phyloP scores from a whole-genome alignment of 2,329 filamentous ascomycete species.

The Verticillium alfalfae region DNA sequence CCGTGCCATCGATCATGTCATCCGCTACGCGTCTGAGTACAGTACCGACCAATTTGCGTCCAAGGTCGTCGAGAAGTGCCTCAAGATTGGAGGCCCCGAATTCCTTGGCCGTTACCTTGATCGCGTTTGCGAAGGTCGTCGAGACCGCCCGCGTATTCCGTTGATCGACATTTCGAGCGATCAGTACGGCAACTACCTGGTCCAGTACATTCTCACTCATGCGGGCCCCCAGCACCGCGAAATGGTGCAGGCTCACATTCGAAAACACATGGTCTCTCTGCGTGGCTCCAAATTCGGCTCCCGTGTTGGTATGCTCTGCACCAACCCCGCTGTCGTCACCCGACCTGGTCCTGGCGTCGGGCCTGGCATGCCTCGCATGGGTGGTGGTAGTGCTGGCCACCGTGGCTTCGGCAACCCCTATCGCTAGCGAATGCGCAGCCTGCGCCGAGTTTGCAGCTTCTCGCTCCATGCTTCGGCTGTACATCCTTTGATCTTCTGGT shows the following conservation, averaged over 20 bases:
- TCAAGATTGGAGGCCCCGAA: slow-evolving; percentile 89
- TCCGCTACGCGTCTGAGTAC: slow-evolving; percentile 89
- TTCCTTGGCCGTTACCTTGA: slow-evolving; percentile 91
- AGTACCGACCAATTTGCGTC: slow-evolving; percentile 99
- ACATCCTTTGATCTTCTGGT: neutral
- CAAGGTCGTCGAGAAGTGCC: slow-evolving; percentile 97
- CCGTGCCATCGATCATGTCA: slow-evolving; percentile 90
- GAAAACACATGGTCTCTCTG: slow-evolving; percentile 99
- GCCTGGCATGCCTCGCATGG: slow-evolving; percentile 55
- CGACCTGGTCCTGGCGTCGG: slow-evolving; percentile 81
- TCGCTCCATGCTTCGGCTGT: neutral
- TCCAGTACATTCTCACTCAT: slow-evolving; percentile 94
- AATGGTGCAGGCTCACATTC: slow-evolving; percentile 86
- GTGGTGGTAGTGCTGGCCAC: slow-evolving; percentile 50
- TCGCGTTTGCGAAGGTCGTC: slow-evolving; percentile 84
- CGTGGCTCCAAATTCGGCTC: slow-evolving; percentile 98
- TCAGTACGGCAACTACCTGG: slow-evolving; percentile 97
- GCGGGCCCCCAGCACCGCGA: slow-evolving; percentile 84
- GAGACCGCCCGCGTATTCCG: slow-evolving; percentile 89
- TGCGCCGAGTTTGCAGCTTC: neutral
- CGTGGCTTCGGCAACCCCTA: slow-evolving; percentile 51
- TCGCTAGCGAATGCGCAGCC: slow-evolving; percentile 34
- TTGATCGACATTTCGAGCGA: slow-evolving; percentile 98
- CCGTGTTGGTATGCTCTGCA: slow-evolving; percentile 97
- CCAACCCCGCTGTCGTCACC: slow-evolving; percentile 84